These are phyloP conservation scores for Aspergillus quadrilineatus DNA, from an alignment of 2,329 filamentous ascomycete species.

Conservation along the genomic window DNA sequence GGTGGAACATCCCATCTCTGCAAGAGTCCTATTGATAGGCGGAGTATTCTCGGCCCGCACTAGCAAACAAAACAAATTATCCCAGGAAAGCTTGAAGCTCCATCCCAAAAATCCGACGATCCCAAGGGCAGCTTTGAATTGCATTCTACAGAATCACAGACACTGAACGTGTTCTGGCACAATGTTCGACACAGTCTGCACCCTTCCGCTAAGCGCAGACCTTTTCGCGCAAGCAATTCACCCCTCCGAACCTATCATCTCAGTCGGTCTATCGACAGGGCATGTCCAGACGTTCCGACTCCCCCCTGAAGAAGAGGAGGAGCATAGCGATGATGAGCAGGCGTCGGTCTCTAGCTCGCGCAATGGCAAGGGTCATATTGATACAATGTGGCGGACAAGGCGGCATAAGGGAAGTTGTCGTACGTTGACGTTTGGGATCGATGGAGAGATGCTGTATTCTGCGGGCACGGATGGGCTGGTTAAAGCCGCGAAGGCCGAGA, in stretches of 20 bases:
- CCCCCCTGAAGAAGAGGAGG: constrained; percentile 37
- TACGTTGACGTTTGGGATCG: constrained; percentile 72
- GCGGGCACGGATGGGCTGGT: constrained; percentile 64
- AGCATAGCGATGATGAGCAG: constrained; percentile 45
- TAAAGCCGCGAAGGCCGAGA: constrained; percentile 59
- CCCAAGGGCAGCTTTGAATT: neutral
- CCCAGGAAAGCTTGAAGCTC: constrained; percentile 8
- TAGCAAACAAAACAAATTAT: constrained; percentile 10
- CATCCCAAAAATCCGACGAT: neutral
- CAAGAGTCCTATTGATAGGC: constrained; percentile 1
- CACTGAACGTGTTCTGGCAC: constrained; percentile 10
- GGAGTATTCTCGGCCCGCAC: constrained; percentile 26
- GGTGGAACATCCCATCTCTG: neutral
- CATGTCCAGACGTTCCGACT: constrained; percentile 83
- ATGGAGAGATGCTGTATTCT: constrained; percentile 67
- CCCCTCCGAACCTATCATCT: constrained; percentile 77
- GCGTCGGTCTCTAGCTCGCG: constrained; percentile 44
- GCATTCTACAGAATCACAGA: neutral
- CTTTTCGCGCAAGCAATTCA: constrained; percentile 88
- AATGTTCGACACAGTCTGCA: constrained; percentile 93
- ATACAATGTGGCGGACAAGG: constrained; percentile 80
- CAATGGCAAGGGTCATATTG: constrained; percentile 71
- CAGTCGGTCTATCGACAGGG: constrained; percentile 79
- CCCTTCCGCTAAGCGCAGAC: constrained; percentile 79
- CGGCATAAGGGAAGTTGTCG: constrained; percentile 94